Evolutionary conservation across 306 rosid species (phyloP).

Genomic region (Ormosia emarginata): DNA sequence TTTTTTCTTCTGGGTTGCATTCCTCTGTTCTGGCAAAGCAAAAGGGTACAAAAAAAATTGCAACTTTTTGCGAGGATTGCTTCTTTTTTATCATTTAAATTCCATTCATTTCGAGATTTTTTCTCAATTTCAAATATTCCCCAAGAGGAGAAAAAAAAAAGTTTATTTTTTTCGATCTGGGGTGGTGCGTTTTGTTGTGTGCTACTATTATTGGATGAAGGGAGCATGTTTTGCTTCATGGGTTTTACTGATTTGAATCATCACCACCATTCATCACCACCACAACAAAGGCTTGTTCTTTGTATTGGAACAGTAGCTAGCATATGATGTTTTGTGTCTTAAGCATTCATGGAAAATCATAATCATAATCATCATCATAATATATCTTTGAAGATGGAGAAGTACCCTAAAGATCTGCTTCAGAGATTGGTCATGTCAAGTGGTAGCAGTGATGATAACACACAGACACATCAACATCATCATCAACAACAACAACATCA

Average conservation of each 20-base stretch:
- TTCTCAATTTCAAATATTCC: neutral
- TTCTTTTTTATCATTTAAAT: neutral
- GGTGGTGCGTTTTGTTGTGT: slow-evolving; percentile 11
- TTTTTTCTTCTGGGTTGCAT: neutral
- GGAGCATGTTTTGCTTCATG: slow-evolving; percentile 20
- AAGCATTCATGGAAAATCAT: slow-evolving; percentile 3
- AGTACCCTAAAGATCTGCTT: slow-evolving; percentile 80
- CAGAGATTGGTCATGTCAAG: slow-evolving; percentile 44
- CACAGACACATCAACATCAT: slow-evolving; percentile 8
- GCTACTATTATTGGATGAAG: slow-evolving; percentile 1
- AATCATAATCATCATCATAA: neutral
- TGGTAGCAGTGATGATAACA: neutral
- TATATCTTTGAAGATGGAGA: slow-evolving; percentile 42
- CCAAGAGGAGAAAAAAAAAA: neutral
- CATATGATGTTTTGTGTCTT: neutral
- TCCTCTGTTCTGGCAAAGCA: neutral
- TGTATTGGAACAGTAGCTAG: slow-evolving; percentile 10
- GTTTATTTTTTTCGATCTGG: neutral
- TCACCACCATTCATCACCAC: neutral
- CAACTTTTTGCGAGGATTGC: slow-evolving; percentile 5
- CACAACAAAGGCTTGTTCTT: neutral
- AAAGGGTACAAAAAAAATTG: neutral
- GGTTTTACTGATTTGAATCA: slow-evolving; percentile 36
- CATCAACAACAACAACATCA: slow-evolving; percentile 14
- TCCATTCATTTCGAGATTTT: neutral